Evolutionary conservation across 208 protist species (phyloP), one percentile per base, ranked within the genome.

Genomic region (Crithidia bombi): DNA sequence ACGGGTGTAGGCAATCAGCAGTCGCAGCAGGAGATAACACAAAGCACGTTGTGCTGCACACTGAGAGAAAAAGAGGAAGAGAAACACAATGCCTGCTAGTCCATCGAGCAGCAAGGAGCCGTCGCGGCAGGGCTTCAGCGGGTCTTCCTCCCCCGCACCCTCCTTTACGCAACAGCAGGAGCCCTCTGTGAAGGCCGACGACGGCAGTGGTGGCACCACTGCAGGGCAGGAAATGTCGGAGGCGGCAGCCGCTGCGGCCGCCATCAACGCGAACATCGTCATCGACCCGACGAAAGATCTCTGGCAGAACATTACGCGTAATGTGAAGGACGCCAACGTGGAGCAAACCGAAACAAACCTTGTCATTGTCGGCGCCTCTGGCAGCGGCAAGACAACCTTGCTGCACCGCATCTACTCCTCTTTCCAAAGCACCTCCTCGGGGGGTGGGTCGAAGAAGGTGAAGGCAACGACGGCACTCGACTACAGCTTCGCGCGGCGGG

Each of bases 401-500:
- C 73, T 96, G 21, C 69, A 93, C 26, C 79, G 82, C 51, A 80
- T 97, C 52, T 90, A 88, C 62, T 67, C 84, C 12, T 76, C 75
- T 15, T 85, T 89, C 28, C 78, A 74, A 54, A 79, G 65, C 57
- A 66, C 39, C n/a, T 75, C 76, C 11, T 74, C 72, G 23, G 65
- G 72, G 4, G 44, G 65, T 15, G 78, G 78, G 3, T 25, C 65
- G 28, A 73, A 71, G 73, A 85, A 86, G 62, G 69, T 94, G 50
- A 92, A 93, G 69, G 81, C 89, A 11, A 97, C 91, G 30, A 96
- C 89, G 21, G 93, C 91, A 2, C 85, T 97, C 14, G 93, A 97
- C 57, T 97, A 96, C 80, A 81, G 75, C 23, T 94, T 91, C 54
- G 84, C 82, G 14, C 73, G 83, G n/a, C 88, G 88, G 28, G 80